These are phyloP conservation scores for Chytriomyces sp. DNA, from an alignment of 192 early-diverging fungal genomes.

Conservation along the genomic window DNA sequence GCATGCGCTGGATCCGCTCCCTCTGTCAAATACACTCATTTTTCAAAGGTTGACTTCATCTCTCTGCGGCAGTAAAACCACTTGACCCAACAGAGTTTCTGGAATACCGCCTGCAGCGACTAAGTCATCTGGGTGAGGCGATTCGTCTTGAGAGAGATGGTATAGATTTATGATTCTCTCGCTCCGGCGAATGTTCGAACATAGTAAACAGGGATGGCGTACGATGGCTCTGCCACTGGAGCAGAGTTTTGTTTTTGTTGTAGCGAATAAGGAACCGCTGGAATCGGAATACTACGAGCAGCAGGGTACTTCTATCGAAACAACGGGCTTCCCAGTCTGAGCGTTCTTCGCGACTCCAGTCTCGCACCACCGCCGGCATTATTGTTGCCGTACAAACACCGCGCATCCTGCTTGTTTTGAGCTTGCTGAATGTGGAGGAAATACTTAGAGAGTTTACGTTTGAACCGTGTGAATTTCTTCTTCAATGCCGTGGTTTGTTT, in stretches of 20 bases:
- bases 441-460: slow-evolving; percentile 3
- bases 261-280: neutral
- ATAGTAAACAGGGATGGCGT: slow-evolving; percentile 20
- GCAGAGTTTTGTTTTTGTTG: neutral
- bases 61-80: slow-evolving; percentile 12
- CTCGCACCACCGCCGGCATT: neutral
- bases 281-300: neutral
- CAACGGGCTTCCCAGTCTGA: slow-evolving; percentile 14
- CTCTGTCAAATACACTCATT: slow-evolving; percentile 1
- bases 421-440: neutral
- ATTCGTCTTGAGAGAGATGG: neutral
- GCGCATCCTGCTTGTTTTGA: slow-evolving; percentile 8
- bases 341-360: neutral
- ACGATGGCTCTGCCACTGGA: slow-evolving; percentile 9
- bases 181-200: neutral
- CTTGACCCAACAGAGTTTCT: slow-evolving; percentile 18
- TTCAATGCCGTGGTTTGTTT: neutral
- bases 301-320: slow-evolving; percentile 6
- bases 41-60: slow-evolving; percentile 24
- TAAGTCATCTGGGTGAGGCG: neutral
- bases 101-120: neutral
- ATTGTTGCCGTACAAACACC: neutral
- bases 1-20: neutral
- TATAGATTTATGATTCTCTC: slow-evolving; percentile 12
- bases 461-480: neutral